These are phyloP conservation scores for Phytophthora parvispora DNA, from an alignment of 352 stramenopile genomes.

Conservation along the genomic window DNA sequence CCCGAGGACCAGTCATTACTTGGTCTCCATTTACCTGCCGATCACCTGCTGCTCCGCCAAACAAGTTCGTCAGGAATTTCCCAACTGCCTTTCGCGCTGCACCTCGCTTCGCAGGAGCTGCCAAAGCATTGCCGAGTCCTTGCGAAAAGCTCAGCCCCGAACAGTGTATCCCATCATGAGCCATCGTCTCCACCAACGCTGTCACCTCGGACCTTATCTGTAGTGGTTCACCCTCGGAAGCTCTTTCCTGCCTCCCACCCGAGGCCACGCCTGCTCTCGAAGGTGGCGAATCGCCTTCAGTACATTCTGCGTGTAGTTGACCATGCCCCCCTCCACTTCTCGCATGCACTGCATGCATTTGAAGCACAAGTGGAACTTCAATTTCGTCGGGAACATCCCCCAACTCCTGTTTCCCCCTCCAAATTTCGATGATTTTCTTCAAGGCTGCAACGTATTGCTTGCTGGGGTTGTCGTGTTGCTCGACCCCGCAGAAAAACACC, in stretches of 20 bases:
- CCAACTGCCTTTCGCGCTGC: constrained; percentile 4
- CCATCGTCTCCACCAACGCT: constrained; percentile 1
- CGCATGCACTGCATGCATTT: neutral
- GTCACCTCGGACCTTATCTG: neutral
- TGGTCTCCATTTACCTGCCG: neutral
- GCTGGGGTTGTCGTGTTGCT: neutral
- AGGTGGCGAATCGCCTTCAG: neutral
- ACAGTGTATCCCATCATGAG: neutral
- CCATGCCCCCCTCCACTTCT: neutral
- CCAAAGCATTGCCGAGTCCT: neutral
- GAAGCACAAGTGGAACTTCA: neutral
- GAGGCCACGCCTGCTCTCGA: neutral
- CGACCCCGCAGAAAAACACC: neutral
- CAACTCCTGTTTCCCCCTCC: neutral
- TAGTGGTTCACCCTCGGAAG: neutral
- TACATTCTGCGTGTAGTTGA: neutral
- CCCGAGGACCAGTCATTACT: neutral
- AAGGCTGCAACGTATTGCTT: neutral
- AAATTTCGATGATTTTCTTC: neutral
- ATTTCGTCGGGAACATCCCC: neutral
- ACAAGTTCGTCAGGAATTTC: neutral
- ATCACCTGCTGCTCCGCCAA: neutral
- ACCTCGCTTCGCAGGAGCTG: neutral
- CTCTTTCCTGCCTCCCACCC: neutral
- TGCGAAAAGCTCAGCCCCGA: neutral